A percentile compares a stretch with the other conserved stretches of the same genome.
Evolutionary conservation across 31 red algal species (phyloP).

Genomic region (Asparagopsis taxiformis): DNA sequence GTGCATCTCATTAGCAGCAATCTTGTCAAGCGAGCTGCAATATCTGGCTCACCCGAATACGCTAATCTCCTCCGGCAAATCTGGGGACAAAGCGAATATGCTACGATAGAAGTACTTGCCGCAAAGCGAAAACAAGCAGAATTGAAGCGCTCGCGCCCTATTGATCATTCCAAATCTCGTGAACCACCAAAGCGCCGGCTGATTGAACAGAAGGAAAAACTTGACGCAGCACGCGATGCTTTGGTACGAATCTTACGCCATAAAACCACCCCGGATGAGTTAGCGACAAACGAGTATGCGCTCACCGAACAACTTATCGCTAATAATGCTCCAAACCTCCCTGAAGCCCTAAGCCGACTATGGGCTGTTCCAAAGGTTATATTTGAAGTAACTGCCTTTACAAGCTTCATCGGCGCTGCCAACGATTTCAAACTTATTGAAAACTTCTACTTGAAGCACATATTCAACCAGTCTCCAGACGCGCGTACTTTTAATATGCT

Average conservation of each 20-base stretch:
- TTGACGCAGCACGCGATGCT: constrained; percentile 35
- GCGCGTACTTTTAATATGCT: constrained; percentile 51
- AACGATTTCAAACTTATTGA: neutral
- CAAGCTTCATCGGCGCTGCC: constrained; percentile 7
- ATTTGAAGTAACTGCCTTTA: constrained; percentile 41
- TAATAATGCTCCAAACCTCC: neutral
- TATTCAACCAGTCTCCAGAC: constrained; percentile 20
- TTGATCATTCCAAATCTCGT: neutral
- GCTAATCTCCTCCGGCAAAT: constrained; percentile 38
- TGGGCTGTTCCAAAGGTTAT: constrained; percentile 57
- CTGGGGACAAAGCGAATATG: constrained; percentile 48
- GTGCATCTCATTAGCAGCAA: constrained; percentile 32
- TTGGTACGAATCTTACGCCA: constrained; percentile 38
- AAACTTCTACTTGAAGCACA: constrained; percentile 38
- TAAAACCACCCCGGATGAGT: constrained; percentile 16
- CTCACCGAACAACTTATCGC: constrained; percentile 19
- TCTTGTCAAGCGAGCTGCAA: constrained; percentile 29
- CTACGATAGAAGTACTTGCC: constrained; percentile 35
- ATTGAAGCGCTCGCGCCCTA: neutral
- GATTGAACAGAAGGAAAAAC: constrained; percentile 8
- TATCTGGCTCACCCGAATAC: constrained; percentile 23
- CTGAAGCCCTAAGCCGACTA: constrained; percentile 39
- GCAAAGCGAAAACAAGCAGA: constrained; percentile 14
- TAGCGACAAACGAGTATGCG: constrained; percentile 32
- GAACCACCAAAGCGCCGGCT: neutral